These are phyloP conservation scores for Candida germanica DNA, from an alignment of 805 yeast genomes.

Conservation along the genomic window DNA sequence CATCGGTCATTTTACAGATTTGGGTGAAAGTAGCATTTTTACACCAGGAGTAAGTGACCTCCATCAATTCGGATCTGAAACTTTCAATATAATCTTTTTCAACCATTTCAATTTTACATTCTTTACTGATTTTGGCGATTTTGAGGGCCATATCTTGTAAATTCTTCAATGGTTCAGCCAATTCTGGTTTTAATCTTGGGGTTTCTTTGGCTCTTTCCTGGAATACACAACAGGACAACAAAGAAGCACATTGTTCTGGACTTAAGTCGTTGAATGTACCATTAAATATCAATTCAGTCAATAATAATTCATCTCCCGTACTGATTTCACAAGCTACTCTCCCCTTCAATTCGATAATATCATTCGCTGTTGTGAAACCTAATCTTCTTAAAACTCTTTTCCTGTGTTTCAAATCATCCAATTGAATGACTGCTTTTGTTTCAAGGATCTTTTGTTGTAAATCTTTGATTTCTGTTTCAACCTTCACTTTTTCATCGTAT, in stretches of 20 bases:
- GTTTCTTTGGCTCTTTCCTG: slow-evolving; percentile 91
- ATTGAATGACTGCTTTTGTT: slow-evolving; percentile 87
- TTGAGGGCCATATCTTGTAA: slow-evolving; percentile 88
- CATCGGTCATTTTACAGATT: slow-evolving; percentile 98
- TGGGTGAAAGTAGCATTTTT: slow-evolving; percentile 94
- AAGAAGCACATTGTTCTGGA: slow-evolving; percentile 89
- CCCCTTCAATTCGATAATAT: slow-evolving; percentile 93
- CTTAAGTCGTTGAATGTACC: slow-evolving; percentile 89
- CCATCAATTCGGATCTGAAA: slow-evolving; percentile 93
- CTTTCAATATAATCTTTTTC: slow-evolving; percentile 92
- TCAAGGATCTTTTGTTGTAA: slow-evolving; percentile 67
- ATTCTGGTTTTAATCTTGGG: slow-evolving; percentile 81
- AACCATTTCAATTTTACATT: slow-evolving; percentile 82
- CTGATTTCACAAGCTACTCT: slow-evolving; percentile 96
- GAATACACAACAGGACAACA: slow-evolving; percentile 92
- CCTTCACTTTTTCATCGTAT: slow-evolving; percentile 61
- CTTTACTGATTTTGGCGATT: slow-evolving; percentile 85
- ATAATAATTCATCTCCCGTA: slow-evolving; percentile 79
- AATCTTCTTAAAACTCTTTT: slow-evolving; percentile 89
- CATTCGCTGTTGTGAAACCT: slow-evolving; percentile 82
- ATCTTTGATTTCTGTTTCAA: slow-evolving; percentile 56
- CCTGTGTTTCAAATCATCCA: slow-evolving; percentile 90
- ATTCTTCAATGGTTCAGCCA: slow-evolving; percentile 87
- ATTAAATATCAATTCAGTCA: slow-evolving; percentile 91
- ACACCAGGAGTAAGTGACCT: slow-evolving; percentile 95